Evolutionary conservation across 2,329 filamentous ascomycete species (phyloP), one percentile per base, ranked within the genome.

Genomic region (Trichoderma asperellum): DNA sequence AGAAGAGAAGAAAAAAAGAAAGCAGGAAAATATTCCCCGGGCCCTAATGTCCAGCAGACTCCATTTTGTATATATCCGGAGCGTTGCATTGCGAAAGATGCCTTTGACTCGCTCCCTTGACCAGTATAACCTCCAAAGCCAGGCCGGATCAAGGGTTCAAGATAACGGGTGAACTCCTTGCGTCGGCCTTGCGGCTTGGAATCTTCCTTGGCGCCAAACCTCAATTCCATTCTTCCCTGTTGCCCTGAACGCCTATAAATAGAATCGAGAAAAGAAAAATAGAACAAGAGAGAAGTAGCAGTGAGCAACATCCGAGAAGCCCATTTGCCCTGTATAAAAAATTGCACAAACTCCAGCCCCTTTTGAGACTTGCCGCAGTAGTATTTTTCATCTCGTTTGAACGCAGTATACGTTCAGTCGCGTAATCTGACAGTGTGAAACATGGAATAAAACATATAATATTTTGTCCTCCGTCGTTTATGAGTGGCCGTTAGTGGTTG

Each of bases 401-500:
- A 43, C 18, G 21, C 29, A 73, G 71, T 69, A 60, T 69, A 73
- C 71, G 72, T 70, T 67, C 47, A 53, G 49, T 55, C 61, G 29
- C 34, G 29, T 60, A 63, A 56, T 47, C 18, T 55, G 27, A 29
- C 37, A 34, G 21, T 43, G 43, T 70, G 56, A 32, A 64, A 32
- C 49, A 43, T 14, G 34, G 35, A 58, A 68, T 68, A 72, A 74
- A 72, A 74, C 73, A 69, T 76, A 78, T 72, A 74, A 24, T 57
- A 65, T 69, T 70, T 70, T 55, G 34, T 74, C 72, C 67, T 75
- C 71, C 73, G 72, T 35, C 18, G 68, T 72, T 68, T 71, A 76
- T 73, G 73, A 71, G 64, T 72, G 72, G 40, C 77, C 75, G 68
- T 79, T 79, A 60, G 74, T 71, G 55, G 74, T 69, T n/a, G 75